Evolutionary conservation across 2,329 filamentous ascomycete species (phyloP).

Genomic region (Ilyonectria sp.): DNA sequence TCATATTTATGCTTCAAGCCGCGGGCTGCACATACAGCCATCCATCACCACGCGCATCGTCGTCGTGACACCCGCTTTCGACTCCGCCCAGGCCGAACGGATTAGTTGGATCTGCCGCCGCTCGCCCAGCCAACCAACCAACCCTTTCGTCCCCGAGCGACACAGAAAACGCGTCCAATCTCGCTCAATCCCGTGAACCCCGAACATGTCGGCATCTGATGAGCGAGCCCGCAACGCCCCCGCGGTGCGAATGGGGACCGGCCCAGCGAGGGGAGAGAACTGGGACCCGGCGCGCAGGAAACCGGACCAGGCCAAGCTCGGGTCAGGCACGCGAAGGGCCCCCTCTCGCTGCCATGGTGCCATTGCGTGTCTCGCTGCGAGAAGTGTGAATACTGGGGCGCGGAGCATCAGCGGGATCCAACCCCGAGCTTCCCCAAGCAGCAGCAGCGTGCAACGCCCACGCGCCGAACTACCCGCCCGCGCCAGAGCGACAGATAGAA

Average conservation of each 20-base stretch:
- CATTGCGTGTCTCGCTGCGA: background rate
- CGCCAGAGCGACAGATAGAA: too few relatives aligned
- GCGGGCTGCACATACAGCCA: slow-evolving; percentile 21
- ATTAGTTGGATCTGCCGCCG: background rate
- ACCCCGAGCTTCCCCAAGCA: background rate
- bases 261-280: too few relatives aligned
- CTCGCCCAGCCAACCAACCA: background rate
- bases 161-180: slow-evolving; percentile 31
- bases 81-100: background rate
- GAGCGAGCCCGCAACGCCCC: background rate
- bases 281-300: too few relatives aligned
- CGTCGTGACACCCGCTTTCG: background rate
- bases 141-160: too few relatives aligned
- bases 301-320: background rate
- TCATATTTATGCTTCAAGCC: slow-evolving; percentile 48
- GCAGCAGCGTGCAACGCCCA: background rate
- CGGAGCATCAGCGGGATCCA: too few relatives aligned
- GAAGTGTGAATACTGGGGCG: too few relatives aligned
- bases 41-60: background rate
- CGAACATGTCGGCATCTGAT: slow-evolving; percentile 45
- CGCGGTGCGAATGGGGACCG: background rate
- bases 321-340: slow-evolving; percentile 1
- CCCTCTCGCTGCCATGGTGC: background rate
- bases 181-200: slow-evolving; percentile 48
- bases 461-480: background rate